Conservation (phyloP, 2,329 filamentous ascomycete species). For the Aspergillus flavus region DNA sequence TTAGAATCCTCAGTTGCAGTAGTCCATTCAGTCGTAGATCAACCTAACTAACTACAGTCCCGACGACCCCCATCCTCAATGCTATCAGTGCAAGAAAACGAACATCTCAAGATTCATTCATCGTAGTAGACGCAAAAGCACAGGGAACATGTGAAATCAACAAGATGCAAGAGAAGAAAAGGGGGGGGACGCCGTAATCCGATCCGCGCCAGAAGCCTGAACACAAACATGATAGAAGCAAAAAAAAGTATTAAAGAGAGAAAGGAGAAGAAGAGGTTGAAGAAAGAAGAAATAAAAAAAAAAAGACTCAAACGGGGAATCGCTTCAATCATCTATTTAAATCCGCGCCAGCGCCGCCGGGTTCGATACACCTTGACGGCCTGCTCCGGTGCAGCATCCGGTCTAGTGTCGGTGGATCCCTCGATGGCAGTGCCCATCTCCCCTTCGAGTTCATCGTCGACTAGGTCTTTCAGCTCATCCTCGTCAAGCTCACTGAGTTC, state of each 20-base stretch:
- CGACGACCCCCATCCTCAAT: not conserved
- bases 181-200: not conserved
- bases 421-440: conserved; percentile 13
- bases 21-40: not conserved
- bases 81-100: not conserved
- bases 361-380: conserved; percentile 33
- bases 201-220: not conserved
- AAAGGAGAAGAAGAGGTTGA: conserved; percentile 11
- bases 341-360: conserved; percentile 35
- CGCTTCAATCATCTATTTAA: conserved; percentile 21
- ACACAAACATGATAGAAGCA: conserved; percentile 11
- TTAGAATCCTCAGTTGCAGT: not conserved
- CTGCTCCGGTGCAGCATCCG: conserved; percentile 15
- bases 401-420: conserved; percentile 18
- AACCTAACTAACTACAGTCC: not conserved
- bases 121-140: not conserved
- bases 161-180: conserved; percentile 1
- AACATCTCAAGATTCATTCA: conserved; percentile 2
- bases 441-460: conserved; percentile 51
- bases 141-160: not conserved
- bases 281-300: conserved; percentile 10
- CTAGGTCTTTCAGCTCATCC: conserved; percentile 76
- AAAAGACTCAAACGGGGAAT: not conserved
- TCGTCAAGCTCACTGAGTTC: conserved; percentile 91
- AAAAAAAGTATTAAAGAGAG: conserved; percentile 18